A percentile compares a stretch with the other conserved stretches of the same genome.
Evolutionary conservation across 768 basidiomycete genomes (phyloP).

Genomic region (Boletus rubescentipes): DNA sequence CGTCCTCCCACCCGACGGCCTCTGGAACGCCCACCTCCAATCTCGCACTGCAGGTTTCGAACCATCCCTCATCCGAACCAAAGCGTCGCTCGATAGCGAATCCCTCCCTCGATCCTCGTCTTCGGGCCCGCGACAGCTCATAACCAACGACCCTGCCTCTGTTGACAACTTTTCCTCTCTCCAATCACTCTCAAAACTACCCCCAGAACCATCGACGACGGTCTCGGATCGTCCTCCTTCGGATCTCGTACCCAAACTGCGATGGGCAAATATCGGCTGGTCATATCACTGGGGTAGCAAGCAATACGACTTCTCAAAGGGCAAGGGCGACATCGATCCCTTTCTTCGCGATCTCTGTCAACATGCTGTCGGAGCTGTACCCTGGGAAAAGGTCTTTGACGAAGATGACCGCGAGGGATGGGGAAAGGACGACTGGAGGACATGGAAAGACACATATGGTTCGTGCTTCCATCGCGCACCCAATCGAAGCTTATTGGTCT

Average conservation of each 20-base stretch:
- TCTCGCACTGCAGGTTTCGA: constrained; percentile 37
- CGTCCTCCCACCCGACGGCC: constrained; percentile 64
- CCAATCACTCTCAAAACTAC: constrained; percentile 55
- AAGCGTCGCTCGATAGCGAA: constrained; percentile 22
- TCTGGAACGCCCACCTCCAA: constrained; percentile 67
- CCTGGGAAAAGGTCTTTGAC: constrained; percentile 69
- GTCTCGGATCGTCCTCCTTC: constrained; percentile 49
- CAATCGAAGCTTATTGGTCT: not conserved
- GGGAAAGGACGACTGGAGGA: constrained; percentile 63
- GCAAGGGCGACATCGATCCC: constrained; percentile 60
- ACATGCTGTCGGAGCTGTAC: constrained; percentile 56
- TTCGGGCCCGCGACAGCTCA: constrained; percentile 60
- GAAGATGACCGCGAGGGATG: constrained; percentile 41
- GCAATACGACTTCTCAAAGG: constrained; percentile 84
- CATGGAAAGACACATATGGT: constrained; percentile 84
- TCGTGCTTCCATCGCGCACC: constrained; percentile 5
- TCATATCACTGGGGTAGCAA: constrained; percentile 98
- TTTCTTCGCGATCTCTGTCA: constrained; percentile 59
- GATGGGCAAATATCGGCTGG: constrained; percentile 97
- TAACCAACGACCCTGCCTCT: constrained; percentile 71
- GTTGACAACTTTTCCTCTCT: constrained; percentile 54
- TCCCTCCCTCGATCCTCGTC: constrained; percentile 8
- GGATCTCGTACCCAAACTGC: constrained; percentile 68
- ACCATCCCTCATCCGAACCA: constrained; percentile 40
- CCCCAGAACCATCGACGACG: constrained; percentile 63